Conservation (phyloP, 164 flowering plant species). For the Berberis thunbergii region DNA sequence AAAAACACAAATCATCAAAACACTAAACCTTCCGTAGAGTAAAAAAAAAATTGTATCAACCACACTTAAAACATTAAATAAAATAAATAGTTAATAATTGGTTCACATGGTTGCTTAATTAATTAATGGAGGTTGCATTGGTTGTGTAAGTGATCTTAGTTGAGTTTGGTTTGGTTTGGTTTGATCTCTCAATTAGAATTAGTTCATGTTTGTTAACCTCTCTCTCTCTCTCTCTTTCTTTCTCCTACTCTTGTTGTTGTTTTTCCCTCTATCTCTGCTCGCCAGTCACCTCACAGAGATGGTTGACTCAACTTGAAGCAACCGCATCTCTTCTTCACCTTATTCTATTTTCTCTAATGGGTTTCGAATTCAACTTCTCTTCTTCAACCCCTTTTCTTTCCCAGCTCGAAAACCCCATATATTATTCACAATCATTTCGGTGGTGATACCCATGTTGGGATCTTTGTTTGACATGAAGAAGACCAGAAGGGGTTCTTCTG, state of each 20-base stretch:
- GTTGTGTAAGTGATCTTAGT: no score
- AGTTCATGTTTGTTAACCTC: slow-evolving; percentile 13
- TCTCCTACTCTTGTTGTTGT: neutral
- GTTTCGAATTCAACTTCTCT: slow-evolving; percentile 7
- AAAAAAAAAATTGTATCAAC: no score
- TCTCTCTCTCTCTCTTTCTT: slow-evolving; percentile 15
- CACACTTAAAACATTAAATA: no score
- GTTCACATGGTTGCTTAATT: no score
- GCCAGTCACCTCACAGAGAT: neutral
- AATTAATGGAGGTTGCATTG: no score
- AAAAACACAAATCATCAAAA: no score
- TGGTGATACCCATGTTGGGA: slow-evolving; percentile 15
- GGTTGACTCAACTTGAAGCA: slow-evolving; percentile 51
- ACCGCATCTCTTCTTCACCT: slow-evolving; percentile 7
- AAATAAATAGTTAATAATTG: no score
- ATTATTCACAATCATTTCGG: neutral
- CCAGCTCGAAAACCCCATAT: neutral
- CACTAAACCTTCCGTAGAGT: no score
- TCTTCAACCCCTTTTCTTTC: neutral
- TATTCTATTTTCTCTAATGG: slow-evolving; percentile 13
- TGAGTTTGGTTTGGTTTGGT: no score
- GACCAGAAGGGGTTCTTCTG: slow-evolving; percentile 12
- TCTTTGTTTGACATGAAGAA: slow-evolving; percentile 4
- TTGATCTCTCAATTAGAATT: no score
- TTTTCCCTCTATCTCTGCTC: neutral